Evolutionary conservation across 768 basidiomycete species (phyloP), one percentile per base, ranked within the genome.

Genomic region (Boletus vinaceobasis): DNA sequence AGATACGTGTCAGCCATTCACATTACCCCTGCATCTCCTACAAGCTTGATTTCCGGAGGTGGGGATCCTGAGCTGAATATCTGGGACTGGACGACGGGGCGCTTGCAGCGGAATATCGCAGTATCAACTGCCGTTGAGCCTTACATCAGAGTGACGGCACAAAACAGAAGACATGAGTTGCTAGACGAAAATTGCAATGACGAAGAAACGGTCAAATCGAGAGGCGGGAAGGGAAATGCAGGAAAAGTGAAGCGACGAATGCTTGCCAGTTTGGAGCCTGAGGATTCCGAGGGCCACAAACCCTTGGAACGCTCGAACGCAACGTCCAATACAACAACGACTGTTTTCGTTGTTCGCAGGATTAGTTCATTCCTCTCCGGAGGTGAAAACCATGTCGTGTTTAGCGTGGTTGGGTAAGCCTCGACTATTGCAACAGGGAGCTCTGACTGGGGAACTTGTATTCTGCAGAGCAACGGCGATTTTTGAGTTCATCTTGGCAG

Each of bases 1-100:
- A 94, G 93, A 71, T 97, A 87, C 56, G 84, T 97, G 11, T 92
- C 90, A 3, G 85, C 92, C 0, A 73, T 96, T 17, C 86, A 90
- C 58, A 78, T 89, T n/a, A 84, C 85, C 0, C 46, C 66, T 7
- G 79, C 70, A 55, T 67, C 74, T 17, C 75, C 77, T 13, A 55
- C 71, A 1, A 61, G 65, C 31, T 75, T 99, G 23, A 76, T 98
- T 9, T 94, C 93, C 0, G 96, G 90, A 7, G 96, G 96, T 11
- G 96, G 95, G 0, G 96, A 98, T 62, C 74, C 80, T 0, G 72
- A 77, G 50, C 68, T 96, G 19, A 87, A 86, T 63, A 56, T 92
- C 8, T 95, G 90, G 90, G 80, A 90, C 57, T 91, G 88, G 85
- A 79, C 85, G 70, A 74, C 75, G 0, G 94, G 93, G 0, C 60